Evolutionary conservation across 176 grass and related monocot species (phyloP).

Genomic region (Musa acuminata): DNA sequence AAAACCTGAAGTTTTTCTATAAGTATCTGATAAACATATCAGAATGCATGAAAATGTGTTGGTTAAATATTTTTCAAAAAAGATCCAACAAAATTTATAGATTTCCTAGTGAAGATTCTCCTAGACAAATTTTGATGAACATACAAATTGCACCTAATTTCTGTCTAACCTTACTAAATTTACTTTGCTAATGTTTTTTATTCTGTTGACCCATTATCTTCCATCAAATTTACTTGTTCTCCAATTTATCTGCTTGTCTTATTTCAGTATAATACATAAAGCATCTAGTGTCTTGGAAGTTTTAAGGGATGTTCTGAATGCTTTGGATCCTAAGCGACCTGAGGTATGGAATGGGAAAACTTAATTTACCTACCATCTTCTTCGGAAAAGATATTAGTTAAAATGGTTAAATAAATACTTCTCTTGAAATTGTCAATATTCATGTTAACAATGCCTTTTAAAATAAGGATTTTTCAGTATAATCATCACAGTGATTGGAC

Average conservation of each 20-base stretch:
- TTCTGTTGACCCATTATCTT: not conserved
- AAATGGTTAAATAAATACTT: not conserved
- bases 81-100: too few relatives aligned
- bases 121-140: not conserved
- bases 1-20: not conserved
- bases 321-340: constrained; percentile 68
- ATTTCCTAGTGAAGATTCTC: not conserved
- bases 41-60: not conserved
- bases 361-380: not conserved
- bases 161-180: not conserved
- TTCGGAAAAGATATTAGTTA: not conserved
- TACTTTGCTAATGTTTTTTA: not conserved
- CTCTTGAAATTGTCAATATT: not conserved
- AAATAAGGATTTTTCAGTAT: not conserved
- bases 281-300: constrained; percentile 78
- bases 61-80: too few relatives aligned
- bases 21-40: not conserved
- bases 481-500: not conserved
- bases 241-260: constrained; percentile 15
- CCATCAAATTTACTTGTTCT: not conserved
- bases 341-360: constrained; percentile 47
- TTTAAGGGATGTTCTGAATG: constrained; percentile 76
- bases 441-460: not conserved
- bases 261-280: constrained; percentile 76
- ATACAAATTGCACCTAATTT: not conserved